These are phyloP conservation scores for Curvularia sp. DNA, from an alignment of 2,329 filamentous ascomycete species.

Conservation along the genomic window DNA sequence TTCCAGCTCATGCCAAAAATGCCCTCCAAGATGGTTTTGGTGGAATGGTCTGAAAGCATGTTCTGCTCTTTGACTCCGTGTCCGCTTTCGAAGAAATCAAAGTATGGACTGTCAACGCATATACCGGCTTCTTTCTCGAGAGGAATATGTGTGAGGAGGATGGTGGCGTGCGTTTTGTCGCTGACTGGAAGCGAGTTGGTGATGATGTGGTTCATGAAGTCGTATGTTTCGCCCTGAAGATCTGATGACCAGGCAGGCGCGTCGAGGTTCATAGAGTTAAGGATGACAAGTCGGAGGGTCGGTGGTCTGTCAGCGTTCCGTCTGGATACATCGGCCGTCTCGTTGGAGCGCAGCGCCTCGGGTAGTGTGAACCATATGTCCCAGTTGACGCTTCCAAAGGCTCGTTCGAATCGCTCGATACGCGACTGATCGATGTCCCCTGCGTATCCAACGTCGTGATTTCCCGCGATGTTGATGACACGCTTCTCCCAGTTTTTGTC, in stretches of 20 bases:
- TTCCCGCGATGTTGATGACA: slow-evolving; percentile 89
- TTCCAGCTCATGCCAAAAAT: slow-evolving; percentile 80
- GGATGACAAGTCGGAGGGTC: slow-evolving; percentile 79
- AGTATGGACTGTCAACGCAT: slow-evolving; percentile 84
- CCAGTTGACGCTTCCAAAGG: slow-evolving; percentile 90
- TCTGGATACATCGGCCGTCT: slow-evolving; percentile 1
- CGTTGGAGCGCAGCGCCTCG: slow-evolving; percentile 6
- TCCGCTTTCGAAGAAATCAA: slow-evolving; percentile 74
- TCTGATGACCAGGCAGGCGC: slow-evolving; percentile 72
- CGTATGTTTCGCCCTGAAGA: slow-evolving; percentile 78
- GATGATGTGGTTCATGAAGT: slow-evolving; percentile 76
- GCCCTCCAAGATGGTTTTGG: slow-evolving; percentile 75
- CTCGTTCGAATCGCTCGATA: slow-evolving; percentile 79
- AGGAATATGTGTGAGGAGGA: slow-evolving; percentile 91
- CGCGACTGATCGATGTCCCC: slow-evolving; percentile 83
- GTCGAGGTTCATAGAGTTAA: slow-evolving; percentile 95
- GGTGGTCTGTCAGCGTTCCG: slow-evolving; percentile 54
- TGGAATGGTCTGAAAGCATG: slow-evolving; percentile 77
- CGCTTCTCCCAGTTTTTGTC: slow-evolving; percentile 72
- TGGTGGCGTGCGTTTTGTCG: slow-evolving; percentile 72
- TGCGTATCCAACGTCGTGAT: slow-evolving; percentile 96
- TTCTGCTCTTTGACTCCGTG: slow-evolving; percentile 88
- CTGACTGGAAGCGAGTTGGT: slow-evolving; percentile 66
- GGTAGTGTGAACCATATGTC: slow-evolving; percentile 72
- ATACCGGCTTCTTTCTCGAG: slow-evolving; percentile 82